These are phyloP conservation scores for Calonectria montana DNA, from an alignment of 2,329 filamentous ascomycete genomes.

Conservation along the genomic window DNA sequence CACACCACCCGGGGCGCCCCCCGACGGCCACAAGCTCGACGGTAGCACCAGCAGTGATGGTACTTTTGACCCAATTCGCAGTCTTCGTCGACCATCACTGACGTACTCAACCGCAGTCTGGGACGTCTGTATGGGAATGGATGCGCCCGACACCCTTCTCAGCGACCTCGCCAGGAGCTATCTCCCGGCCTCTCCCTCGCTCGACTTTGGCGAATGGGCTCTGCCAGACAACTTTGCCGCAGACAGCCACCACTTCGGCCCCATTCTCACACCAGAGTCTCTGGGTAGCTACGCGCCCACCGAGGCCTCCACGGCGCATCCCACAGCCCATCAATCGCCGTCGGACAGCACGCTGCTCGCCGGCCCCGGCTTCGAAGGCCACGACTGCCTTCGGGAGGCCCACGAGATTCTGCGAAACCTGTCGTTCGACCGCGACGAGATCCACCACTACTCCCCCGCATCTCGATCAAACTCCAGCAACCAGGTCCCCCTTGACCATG, in stretches of 20 bases:
- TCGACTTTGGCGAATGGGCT: constrained; percentile 7
- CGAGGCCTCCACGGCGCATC: neutral
- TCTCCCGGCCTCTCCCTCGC: neutral
- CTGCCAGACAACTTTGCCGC: neutral
- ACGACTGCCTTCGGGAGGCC: constrained; percentile 4
- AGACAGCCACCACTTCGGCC: neutral
- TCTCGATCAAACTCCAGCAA: neutral
- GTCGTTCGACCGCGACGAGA: neutral
- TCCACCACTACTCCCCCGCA: neutral
- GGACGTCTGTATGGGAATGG: neutral
- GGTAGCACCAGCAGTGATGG: constrained; percentile 4
- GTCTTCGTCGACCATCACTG: neutral
- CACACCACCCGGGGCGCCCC: neutral
- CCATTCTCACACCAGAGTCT: neutral
- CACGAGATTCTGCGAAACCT: constrained; percentile 18
- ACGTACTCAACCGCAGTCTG: neutral
- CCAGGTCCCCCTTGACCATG: constrained; percentile 9
- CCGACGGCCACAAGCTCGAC: neutral
- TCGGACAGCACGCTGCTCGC: neutral
- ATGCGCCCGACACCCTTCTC: neutral
- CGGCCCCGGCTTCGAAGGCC: neutral
- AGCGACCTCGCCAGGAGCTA: neutral
- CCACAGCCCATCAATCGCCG: constrained; percentile 3
- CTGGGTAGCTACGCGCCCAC: constrained; percentile 1
- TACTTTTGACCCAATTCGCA: neutral